Evolutionary conservation across 805 yeast species (phyloP).

Genomic region (Kregervanrija delftensis): DNA sequence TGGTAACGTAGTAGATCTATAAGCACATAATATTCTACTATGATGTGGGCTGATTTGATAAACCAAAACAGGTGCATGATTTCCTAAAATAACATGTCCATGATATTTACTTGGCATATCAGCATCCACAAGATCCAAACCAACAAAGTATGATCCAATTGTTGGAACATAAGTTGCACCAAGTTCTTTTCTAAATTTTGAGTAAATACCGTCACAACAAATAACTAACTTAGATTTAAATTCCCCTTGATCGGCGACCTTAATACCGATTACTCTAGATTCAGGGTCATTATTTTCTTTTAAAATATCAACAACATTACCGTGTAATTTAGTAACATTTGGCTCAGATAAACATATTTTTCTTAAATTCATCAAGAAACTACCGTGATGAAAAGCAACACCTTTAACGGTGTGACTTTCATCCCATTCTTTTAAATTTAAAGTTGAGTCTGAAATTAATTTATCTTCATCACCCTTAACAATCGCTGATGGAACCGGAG

Average conservation of each 20-base stretch:
- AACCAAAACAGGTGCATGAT: slow-evolving; percentile 80
- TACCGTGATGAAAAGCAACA: slow-evolving; percentile 90
- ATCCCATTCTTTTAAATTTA: slow-evolving; percentile 50
- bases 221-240: slow-evolving; percentile 61
- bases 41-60: slow-evolving; percentile 82
- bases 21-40: slow-evolving; percentile 86
- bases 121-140: slow-evolving; percentile 69
- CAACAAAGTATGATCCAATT: slow-evolving; percentile 81
- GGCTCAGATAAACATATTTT: slow-evolving; percentile 57
- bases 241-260: slow-evolving; percentile 39
- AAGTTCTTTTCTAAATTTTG: slow-evolving; percentile 79
- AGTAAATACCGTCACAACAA: slow-evolving; percentile 90
- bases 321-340: slow-evolving; percentile 75
- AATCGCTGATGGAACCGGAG: slow-evolving; percentile 46
- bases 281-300: slow-evolving; percentile 30
- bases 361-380: slow-evolving; percentile 73
- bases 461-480: slow-evolving; percentile 52
- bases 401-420: slow-evolving; percentile 56
- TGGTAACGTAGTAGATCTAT: slow-evolving; percentile 69
- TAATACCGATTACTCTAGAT: slow-evolving; percentile 66
- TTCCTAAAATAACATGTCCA: slow-evolving; percentile 87
- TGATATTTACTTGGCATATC: slow-evolving; percentile 65
- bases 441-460: slow-evolving; percentile 39
- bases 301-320: slow-evolving; percentile 67
- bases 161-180: slow-evolving; percentile 54